These are phyloP conservation scores for Xylariaceae sp. DNA, from an alignment of 2,329 filamentous ascomycete species.

Conservation along the genomic window DNA sequence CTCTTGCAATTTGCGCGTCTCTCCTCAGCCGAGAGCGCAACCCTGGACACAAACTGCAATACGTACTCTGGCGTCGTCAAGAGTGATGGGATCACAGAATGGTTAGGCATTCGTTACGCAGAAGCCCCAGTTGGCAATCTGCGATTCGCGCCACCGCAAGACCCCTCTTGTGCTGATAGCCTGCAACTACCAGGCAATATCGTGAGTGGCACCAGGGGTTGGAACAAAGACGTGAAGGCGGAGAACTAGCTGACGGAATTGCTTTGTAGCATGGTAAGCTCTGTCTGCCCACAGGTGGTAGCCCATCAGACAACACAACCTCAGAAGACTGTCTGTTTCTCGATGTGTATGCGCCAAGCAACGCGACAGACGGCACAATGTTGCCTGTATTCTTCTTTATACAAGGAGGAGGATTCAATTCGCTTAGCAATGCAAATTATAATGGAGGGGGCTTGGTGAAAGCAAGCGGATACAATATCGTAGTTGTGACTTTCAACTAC, in stretches of 20 bases:
- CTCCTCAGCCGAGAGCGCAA: conserved; percentile 23
- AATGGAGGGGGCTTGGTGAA: conserved; percentile 57
- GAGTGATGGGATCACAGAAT: conserved; percentile 58
- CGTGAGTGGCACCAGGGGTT: conserved; percentile 36
- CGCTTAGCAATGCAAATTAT: conserved; percentile 44
- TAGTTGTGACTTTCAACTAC: conserved; percentile 72
- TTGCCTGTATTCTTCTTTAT: conserved; percentile 59
- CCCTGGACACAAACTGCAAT: conserved; percentile 62
- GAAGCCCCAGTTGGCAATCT: conserved; percentile 60
- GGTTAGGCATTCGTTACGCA: conserved; percentile 72
- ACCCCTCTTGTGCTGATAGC: conserved; percentile 46
- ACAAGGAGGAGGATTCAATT: conserved; percentile 58
- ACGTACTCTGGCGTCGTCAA: conserved; percentile 55
- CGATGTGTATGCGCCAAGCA: conserved; percentile 56
- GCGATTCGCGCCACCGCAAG: conserved; percentile 62
- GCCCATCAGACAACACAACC: conserved; percentile 14
- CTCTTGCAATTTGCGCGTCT: conserved; percentile 21
- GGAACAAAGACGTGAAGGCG: background rate
- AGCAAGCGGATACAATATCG: conserved; percentile 53
- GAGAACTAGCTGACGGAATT: background rate
- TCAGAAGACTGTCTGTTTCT: conserved; percentile 66
- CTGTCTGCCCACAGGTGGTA: conserved; percentile 25
- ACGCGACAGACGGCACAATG: conserved; percentile 42
- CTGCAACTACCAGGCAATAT: conserved; percentile 48
- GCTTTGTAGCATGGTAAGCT: conserved; percentile 24